These are phyloP conservation scores for Vitis rupestris DNA, from an alignment of 164 flowering plant genomes.

Conservation along the genomic window DNA sequence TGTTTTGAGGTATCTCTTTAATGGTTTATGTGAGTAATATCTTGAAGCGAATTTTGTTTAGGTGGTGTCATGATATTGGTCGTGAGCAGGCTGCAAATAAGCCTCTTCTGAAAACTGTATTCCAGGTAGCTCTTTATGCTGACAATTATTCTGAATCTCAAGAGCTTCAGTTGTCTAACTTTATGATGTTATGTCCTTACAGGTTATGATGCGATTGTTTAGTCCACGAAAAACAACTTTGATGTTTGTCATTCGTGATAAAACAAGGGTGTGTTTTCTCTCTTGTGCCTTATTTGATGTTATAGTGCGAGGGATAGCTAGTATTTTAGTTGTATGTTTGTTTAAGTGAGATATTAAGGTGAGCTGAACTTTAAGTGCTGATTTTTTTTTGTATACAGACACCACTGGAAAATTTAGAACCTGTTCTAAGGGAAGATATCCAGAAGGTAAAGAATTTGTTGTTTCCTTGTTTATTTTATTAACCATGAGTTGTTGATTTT, in stretches of 20 bases:
- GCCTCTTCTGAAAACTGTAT: conserved; percentile 93
- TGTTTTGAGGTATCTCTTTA: neutral
- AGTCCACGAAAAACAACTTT: conserved; percentile 97
- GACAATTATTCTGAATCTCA: neutral
- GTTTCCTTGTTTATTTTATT: neutral
- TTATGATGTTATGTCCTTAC: conserved; percentile 16
- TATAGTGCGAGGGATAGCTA: neutral
- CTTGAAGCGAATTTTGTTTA: conserved; percentile 14
- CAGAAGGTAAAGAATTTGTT: conserved; percentile 58
- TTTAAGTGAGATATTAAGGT: neutral
- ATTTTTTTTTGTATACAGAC: conserved; percentile 45
- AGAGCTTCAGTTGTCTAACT: conserved; percentile 6
- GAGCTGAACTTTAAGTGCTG: no score
- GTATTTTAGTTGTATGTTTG: neutral
- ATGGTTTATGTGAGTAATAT: neutral
- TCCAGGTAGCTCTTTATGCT: conserved; percentile 54
- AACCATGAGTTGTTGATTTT: neutral
- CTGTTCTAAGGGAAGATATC: conserved; percentile 91
- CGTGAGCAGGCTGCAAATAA: conserved; percentile 99
- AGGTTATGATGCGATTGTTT: conserved; percentile 98
- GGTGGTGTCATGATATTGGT: conserved; percentile 99
- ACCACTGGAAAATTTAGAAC: conserved; percentile 90
- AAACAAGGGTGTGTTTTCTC: conserved; percentile 62
- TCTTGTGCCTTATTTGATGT: conserved; percentile 2
- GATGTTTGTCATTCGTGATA: conserved; percentile 95